Percentiles rank a stretch among this genome's conserved stretches.
These are phyloP conservation scores for Microbotryum saponariae DNA, from an alignment of 1,284 basidiomycete species.

Conservation along the genomic window DNA sequence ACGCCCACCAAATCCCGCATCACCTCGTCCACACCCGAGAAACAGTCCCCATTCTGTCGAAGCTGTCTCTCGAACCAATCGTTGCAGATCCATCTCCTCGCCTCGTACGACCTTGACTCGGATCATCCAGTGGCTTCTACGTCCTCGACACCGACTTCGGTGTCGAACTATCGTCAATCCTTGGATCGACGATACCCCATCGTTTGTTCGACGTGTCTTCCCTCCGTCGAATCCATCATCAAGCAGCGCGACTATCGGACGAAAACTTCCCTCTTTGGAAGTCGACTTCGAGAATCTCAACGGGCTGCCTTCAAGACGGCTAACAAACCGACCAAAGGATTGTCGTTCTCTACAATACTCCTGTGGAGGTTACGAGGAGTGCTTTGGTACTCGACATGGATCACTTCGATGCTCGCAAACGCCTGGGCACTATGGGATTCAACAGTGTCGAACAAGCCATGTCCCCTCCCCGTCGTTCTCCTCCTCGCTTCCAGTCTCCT, in stretches of 20 bases:
- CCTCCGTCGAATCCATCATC: constrained; percentile 71
- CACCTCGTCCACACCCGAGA: constrained; percentile 31
- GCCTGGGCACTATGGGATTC: neutral
- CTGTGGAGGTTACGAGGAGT: constrained; percentile 22
- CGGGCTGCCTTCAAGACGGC: constrained; percentile 1
- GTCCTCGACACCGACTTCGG: constrained; percentile 26
- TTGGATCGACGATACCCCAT: constrained; percentile 75
- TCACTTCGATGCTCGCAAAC: neutral
- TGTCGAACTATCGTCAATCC: constrained; percentile 63
- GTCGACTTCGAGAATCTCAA: constrained; percentile 15
- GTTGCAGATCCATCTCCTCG: constrained; percentile 71
- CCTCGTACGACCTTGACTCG: constrained; percentile 56
- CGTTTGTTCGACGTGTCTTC: constrained; percentile 65
- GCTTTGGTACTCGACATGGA: constrained; percentile 13
- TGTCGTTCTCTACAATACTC: neutral
- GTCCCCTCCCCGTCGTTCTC: neutral
- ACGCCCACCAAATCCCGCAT: no score
- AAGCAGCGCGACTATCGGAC: constrained; percentile 68
- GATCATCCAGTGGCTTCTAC: constrained; percentile 48
- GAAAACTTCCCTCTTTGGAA: constrained; percentile 58
- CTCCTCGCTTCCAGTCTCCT: neutral
- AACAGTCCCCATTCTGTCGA: constrained; percentile 62
- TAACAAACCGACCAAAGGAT: neutral
- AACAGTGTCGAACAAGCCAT: neutral
- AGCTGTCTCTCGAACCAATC: constrained; percentile 83